Conservation (phyloP, 1,284 basidiomycete species). For the Ganoderma lingzhi region DNA sequence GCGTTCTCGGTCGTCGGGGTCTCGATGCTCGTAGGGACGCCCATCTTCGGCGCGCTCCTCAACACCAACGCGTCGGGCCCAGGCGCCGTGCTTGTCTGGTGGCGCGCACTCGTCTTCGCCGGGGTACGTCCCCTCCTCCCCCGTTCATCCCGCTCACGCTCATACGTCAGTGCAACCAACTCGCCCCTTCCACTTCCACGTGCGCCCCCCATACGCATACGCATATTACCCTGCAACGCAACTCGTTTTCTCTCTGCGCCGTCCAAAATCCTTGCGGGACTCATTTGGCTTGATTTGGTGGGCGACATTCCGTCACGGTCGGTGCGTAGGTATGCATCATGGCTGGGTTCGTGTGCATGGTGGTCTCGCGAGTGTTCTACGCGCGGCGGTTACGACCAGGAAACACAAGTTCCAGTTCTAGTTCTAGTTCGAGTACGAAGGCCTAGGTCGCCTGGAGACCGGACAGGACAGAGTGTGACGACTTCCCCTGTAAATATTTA, state of each 20-base stretch:
- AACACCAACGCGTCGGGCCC: conserved; percentile 8
- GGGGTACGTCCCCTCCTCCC: conserved; percentile 25
- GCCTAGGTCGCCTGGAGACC: background rate
- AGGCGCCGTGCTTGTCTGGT: conserved; percentile 26
- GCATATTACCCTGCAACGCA: conserved; percentile 14
- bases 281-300: conserved; percentile 34
- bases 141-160: conserved; percentile 3
- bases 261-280: too few relatives aligned
- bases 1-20: conserved; percentile 58
- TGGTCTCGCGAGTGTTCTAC: conserved; percentile 31
- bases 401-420: background rate
- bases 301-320: background rate
- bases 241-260: background rate
- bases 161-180: conserved; percentile 8
- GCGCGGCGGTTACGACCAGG: conserved; percentile 12
- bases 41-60: conserved; percentile 52
- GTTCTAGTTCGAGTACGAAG: conserved; percentile 1
- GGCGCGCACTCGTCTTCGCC: conserved; percentile 29
- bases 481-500: background rate
- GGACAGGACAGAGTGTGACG: background rate
- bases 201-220: conserved; percentile 42
- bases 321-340: conserved; percentile 30
- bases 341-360: conserved; percentile 33
- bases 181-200: conserved; percentile 10
- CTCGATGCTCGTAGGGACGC: conserved; percentile 58